phyloP scores from a whole-genome alignment of 2,329 filamentous ascomycete species.

The Truncatella angustata region DNA sequence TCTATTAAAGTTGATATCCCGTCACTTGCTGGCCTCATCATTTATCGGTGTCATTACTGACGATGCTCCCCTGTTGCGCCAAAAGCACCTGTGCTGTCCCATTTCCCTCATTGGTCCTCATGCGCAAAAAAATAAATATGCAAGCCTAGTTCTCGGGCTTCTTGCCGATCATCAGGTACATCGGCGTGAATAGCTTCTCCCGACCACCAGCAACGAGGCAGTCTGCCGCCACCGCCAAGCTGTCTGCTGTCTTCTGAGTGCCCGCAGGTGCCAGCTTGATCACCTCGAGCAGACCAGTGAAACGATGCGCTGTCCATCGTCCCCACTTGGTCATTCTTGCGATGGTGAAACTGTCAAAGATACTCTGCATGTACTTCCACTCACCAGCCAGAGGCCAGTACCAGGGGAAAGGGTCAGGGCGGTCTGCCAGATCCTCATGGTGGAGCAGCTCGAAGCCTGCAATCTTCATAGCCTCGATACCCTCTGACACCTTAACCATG shows the following conservation, averaged over 20 bases:
- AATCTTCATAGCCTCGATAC: constrained; percentile 75
- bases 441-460: constrained; percentile 83
- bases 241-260: constrained; percentile 93
- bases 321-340: constrained; percentile 86
- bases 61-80: not conserved
- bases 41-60: constrained; percentile 6
- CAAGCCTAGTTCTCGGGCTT: constrained; percentile 61
- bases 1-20: constrained; percentile 4
- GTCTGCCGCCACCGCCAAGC: constrained; percentile 77
- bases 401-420: constrained; percentile 78
- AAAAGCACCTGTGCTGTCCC: not conserved
- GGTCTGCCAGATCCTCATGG: constrained; percentile 82
- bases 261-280: constrained; percentile 74
- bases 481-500: constrained; percentile 88
- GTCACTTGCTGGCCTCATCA: constrained; percentile 4
- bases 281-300: constrained; percentile 74
- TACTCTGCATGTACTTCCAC: constrained; percentile 75
- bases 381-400: constrained; percentile 90
- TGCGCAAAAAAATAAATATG: too few relatives aligned
- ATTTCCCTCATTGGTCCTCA: not conserved
- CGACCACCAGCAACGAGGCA: constrained; percentile 82
- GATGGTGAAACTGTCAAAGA: constrained; percentile 79
- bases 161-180: constrained; percentile 94
- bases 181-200: constrained; percentile 94
- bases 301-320: constrained; percentile 69